Evolutionary conservation across 2,329 filamentous ascomycete species (phyloP).

Genomic region (Monilinia aucupariae): DNA sequence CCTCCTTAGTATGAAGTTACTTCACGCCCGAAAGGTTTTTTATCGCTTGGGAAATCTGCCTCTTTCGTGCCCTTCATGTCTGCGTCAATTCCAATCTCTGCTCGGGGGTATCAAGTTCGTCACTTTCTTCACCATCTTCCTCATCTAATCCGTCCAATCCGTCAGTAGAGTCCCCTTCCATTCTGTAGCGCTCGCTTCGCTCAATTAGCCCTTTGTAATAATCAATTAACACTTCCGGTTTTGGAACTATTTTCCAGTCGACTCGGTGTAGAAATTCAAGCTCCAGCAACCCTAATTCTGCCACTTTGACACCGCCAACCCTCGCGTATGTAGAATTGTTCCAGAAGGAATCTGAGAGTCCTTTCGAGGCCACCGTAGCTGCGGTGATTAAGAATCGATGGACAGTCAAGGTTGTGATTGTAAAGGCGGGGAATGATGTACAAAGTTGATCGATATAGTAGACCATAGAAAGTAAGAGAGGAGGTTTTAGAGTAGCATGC

Average conservation of each 20-base stretch:
- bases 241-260: slow-evolving; percentile 95
- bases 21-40: slow-evolving; percentile 10
- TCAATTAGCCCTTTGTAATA: slow-evolving; percentile 87
- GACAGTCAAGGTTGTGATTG: slow-evolving; percentile 91
- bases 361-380: slow-evolving; percentile 92
- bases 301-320: slow-evolving; percentile 85
- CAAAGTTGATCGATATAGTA: slow-evolving; percentile 97
- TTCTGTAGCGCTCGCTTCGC: slow-evolving; percentile 53
- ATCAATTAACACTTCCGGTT: slow-evolving; percentile 85
- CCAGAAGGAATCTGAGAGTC: slow-evolving; percentile 94
- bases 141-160: slow-evolving; percentile 13
- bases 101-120: slow-evolving; percentile 34
- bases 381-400: slow-evolving; percentile 96
- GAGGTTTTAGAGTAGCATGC: slow-evolving; percentile 87
- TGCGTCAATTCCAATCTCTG: slow-evolving; percentile 22
- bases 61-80: slow-evolving; percentile 34
- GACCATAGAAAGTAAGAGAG: slow-evolving; percentile 95
- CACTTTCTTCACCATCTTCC: slow-evolving; percentile 30
- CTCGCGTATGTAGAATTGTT: slow-evolving; percentile 95
- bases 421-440: slow-evolving; percentile 87
- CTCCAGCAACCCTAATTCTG: slow-evolving; percentile 85
- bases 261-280: slow-evolving; percentile 88
- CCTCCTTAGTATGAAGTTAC: not conserved
- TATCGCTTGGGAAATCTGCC: slow-evolving; percentile 27
- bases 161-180: slow-evolving; percentile 29